A percentile compares a stretch with the other conserved stretches of the same genome.
phyloP scores from a whole-genome alignment of 192 early-diverging fungal genomes.

The Linnemannia elongata region DNA sequence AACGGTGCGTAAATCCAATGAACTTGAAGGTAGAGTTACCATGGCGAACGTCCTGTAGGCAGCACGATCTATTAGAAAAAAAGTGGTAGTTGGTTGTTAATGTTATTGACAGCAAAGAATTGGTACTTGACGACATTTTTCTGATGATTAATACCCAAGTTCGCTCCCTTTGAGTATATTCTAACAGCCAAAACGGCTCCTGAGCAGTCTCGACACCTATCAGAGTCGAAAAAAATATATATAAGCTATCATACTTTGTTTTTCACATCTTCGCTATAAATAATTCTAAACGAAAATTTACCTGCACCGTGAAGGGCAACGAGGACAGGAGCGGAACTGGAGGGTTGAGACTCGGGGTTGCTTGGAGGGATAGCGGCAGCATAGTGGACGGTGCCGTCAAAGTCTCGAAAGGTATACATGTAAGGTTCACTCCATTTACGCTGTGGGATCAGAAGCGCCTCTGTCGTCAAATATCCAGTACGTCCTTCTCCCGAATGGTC shows the following conservation, averaged over 20 bases:
- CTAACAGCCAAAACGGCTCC: constrained; percentile 71
- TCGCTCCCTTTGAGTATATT: constrained; percentile 67
- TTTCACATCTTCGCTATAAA: neutral
- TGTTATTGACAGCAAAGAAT: neutral
- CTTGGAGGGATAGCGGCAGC: constrained; percentile 63
- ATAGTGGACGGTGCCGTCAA: constrained; percentile 77
- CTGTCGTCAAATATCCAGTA: constrained; percentile 5
- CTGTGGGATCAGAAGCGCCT: constrained; percentile 26
- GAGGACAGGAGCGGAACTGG: constrained; percentile 63
- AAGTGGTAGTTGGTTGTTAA: neutral
- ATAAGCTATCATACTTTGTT: neutral
- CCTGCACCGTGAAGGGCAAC: constrained; percentile 83
- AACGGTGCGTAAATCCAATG: neutral
- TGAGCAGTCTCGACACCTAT: constrained; percentile 65
- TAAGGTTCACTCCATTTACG: constrained; percentile 66
- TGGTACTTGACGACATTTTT: neutral
- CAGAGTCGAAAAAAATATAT: neutral
- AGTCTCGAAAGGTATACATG: constrained; percentile 79
- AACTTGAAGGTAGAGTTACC: constrained; percentile 51
- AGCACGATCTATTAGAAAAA: constrained; percentile 66
- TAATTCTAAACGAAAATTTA: neutral
- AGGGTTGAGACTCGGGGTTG: constrained; percentile 36
- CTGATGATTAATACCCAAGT: constrained; percentile 69
- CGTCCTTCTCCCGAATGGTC: neutral
- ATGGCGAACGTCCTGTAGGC: constrained; percentile 79